These are phyloP conservation scores for Fusarium vanettenii DNA, from an alignment of 2,329 filamentous ascomycete species.

Conservation along the genomic window DNA sequence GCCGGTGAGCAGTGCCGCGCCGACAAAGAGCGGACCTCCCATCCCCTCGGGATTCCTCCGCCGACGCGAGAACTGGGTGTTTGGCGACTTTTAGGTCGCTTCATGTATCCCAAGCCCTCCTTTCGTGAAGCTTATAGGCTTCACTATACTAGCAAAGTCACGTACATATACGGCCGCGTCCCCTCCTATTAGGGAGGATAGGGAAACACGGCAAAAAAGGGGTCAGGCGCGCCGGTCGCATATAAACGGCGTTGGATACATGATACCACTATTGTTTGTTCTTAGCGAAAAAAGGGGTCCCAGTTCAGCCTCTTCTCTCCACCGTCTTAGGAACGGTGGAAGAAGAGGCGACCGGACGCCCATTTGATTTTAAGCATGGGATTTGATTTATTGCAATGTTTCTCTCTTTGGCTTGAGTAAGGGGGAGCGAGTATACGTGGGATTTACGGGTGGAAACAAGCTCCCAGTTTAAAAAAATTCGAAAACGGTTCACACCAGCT, in stretches of 20 bases:
- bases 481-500: constrained; percentile 19
- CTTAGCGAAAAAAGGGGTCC: neutral
- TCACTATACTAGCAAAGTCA: constrained; percentile 4
- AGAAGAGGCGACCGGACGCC: neutral
- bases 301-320: neutral
- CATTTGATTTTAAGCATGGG: constrained; percentile 12
- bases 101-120: neutral
- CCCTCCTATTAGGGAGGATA: neutral
- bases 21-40: constrained; percentile 21
- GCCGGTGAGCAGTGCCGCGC: constrained; percentile 11
- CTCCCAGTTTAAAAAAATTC: constrained; percentile 19
- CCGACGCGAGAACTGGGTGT: constrained; percentile 39
- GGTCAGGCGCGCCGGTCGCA: constrained; percentile 37
- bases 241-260: constrained; percentile 45
- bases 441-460: neutral
- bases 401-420: constrained; percentile 25
- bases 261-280: constrained; percentile 40
- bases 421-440: constrained; percentile 16
- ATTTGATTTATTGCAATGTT: constrained; percentile 29
- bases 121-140: neutral
- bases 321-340: constrained; percentile 4
- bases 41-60: constrained; percentile 37
- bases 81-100: constrained; percentile 36
- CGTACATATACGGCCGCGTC: constrained; percentile 28
- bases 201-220: neutral